Percentiles rank a stretch among this genome's conserved stretches.
Evolutionary conservation across 305 asterid genomes (phyloP).

Genomic region (Salvia sclarea): DNA sequence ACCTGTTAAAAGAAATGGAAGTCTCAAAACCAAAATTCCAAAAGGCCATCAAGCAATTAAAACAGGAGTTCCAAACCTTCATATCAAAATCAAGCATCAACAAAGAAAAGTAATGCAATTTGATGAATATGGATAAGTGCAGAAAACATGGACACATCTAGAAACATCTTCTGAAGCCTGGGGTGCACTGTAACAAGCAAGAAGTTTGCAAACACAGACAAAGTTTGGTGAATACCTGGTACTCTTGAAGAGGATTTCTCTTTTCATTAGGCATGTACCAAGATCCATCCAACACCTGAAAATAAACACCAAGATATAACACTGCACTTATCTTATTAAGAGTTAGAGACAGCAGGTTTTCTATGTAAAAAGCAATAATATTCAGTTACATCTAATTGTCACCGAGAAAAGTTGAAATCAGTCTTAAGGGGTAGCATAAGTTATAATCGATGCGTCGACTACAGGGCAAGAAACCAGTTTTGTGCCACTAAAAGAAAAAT

Average conservation of each 20-base stretch:
- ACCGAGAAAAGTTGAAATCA: neutral
- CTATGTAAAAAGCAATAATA: neutral
- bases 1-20: conserved; percentile 51
- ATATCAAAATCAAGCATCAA: conserved; percentile 25
- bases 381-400: neutral
- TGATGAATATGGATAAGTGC: conserved; percentile 12
- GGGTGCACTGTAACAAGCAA: conserved; percentile 25
- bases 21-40: neutral
- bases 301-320: conserved; percentile 16
- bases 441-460: neutral
- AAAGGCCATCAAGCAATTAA: neutral
- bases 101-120: conserved; percentile 18
- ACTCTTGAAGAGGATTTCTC: conserved; percentile 95
- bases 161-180: conserved; percentile 11
- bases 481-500: neutral
- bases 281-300: conserved; percentile 89
- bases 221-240: conserved; percentile 56
- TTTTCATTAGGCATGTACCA: conserved; percentile 99
- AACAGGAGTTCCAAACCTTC: conserved; percentile 15
- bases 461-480: neutral
- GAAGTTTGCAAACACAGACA: conserved; percentile 9
- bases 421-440: neutral
- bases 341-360: conserved; percentile 7
- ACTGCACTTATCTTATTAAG: conserved; percentile 11
- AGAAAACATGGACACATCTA: neutral